phyloP scores from a whole-genome alignment of 495 filamentous ascomycete genomes.

The Bacidia gigantensis region DNA sequence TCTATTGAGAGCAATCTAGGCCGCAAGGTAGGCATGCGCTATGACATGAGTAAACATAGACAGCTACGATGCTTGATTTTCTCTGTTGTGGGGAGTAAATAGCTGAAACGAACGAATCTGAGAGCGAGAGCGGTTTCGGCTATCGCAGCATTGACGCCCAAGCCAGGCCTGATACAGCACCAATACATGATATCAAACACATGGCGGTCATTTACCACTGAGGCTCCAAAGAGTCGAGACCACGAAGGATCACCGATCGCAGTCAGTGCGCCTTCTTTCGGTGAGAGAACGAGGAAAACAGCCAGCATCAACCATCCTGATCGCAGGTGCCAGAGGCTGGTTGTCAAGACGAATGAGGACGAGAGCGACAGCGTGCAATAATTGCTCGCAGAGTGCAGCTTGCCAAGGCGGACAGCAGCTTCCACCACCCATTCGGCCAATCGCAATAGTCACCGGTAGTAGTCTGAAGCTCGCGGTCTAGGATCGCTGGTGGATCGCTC shows the following conservation, averaged over 20 bases:
- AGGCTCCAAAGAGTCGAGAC: not conserved
- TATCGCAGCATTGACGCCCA: constrained; percentile 7
- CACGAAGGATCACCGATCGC: not conserved
- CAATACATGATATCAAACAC: constrained; percentile 1
- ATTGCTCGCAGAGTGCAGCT: not conserved
- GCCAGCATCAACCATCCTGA: too few species aligned
- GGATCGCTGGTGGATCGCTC: not conserved
- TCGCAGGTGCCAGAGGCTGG: too few species aligned
- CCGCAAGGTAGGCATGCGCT: not conserved
- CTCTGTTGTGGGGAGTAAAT: not conserved
- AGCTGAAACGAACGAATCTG: constrained; percentile 1
- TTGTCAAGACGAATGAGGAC: not conserved
- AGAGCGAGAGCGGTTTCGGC: not conserved
- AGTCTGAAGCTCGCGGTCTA: not conserved
- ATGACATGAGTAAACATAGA: not conserved
- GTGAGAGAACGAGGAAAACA: not conserved
- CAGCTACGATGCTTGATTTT: not conserved
- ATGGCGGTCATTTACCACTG: not conserved
- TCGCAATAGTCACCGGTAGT: constrained; percentile 6
- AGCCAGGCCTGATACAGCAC: constrained; percentile 3
- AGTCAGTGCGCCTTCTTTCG: not conserved
- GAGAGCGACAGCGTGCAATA: not conserved
- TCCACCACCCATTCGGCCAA: not conserved
- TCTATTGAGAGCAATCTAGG: not conserved
- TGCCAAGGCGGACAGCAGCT: not conserved